Percentiles rank a stretch among this genome's conserved stretches.
These are phyloP conservation scores for Alternaria alternata DNA, from an alignment of 2,329 filamentous ascomycete species.

Conservation along the genomic window DNA sequence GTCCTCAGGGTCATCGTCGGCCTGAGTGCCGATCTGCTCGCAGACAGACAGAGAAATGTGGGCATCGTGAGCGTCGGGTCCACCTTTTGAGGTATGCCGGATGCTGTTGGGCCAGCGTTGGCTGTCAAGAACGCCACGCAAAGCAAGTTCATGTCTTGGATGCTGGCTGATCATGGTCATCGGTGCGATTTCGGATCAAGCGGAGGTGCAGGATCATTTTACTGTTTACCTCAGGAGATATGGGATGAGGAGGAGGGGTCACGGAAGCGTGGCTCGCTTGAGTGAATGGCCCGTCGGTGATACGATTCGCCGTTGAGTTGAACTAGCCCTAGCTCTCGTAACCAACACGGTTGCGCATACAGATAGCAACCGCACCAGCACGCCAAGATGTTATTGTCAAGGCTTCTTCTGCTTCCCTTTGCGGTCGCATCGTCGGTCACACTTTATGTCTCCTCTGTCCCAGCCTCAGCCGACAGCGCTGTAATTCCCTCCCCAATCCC, in stretches of 20 bases:
- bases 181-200: slow-evolving; percentile 15
- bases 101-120: slow-evolving; percentile 24
- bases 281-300: slow-evolving; percentile 21
- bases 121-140: slow-evolving; percentile 32
- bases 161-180: slow-evolving; percentile 5
- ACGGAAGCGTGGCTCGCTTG: slow-evolving; percentile 5
- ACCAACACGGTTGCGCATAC: slow-evolving; percentile 16
- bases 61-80: slow-evolving; percentile 43
- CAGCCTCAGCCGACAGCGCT: slow-evolving; percentile 67
- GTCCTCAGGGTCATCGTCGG: slow-evolving; percentile 20
- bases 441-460: slow-evolving; percentile 74
- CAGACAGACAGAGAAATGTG: slow-evolving; percentile 34
- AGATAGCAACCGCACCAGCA: slow-evolving; percentile 5
- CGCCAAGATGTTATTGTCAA: slow-evolving; percentile 48
- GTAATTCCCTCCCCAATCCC: slow-evolving; percentile 48
- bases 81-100: slow-evolving; percentile 41
- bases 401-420: slow-evolving; percentile 47
- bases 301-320: slow-evolving; percentile 22
- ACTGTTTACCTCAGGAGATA: not conserved
- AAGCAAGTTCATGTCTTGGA: slow-evolving; percentile 22
- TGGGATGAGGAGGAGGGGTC: not conserved
- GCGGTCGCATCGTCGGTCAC: slow-evolving; percentile 51
- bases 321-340: slow-evolving; percentile 17
- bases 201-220: slow-evolving; percentile 11
- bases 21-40: slow-evolving; percentile 30